Evolutionary conservation across 1,284 basidiomycete species (phyloP).

Genomic region (Tilletia setariae): DNA sequence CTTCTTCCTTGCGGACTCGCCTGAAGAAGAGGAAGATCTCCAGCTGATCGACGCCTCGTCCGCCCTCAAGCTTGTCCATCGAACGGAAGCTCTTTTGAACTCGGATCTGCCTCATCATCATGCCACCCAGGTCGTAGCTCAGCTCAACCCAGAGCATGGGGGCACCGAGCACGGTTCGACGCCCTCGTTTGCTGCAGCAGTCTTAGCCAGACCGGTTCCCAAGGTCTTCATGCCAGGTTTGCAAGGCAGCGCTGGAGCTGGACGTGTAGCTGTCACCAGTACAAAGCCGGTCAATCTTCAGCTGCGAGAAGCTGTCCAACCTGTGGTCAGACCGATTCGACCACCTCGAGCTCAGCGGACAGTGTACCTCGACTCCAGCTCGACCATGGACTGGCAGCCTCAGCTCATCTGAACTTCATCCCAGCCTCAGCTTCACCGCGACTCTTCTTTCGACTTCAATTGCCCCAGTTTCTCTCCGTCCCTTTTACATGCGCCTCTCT

Average conservation of each 20-base stretch:
- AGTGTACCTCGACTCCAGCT: not conserved
- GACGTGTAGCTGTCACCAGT: not conserved
- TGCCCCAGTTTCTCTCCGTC: not conserved
- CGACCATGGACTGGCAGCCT: constrained; percentile 6
- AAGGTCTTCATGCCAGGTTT: constrained; percentile 3
- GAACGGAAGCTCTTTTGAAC: not conserved
- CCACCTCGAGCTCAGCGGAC: not conserved
- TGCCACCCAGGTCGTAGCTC: not conserved
- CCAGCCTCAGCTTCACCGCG: not conserved
- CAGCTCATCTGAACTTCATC: not conserved
- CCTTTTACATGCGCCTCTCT: not conserved
- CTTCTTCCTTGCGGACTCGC: constrained; percentile 8
- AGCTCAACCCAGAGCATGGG: not conserved
- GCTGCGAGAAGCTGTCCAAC: no score
- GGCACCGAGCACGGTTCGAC: not conserved
- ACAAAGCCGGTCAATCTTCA: no score
- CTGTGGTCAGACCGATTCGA: not conserved
- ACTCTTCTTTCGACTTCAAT: not conserved
- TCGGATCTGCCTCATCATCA: no score
- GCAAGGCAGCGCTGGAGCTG: not conserved
- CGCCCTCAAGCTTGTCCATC: not conserved
- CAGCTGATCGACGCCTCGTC: not conserved
- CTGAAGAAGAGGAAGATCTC: not conserved
- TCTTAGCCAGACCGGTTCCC: not conserved
- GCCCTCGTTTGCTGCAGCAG: not conserved